A percentile compares a stretch with the other conserved stretches of the same genome.
phyloP scores from a whole-genome alignment of 2,329 filamentous ascomycete species.

The Sarocladium brachiariae region DNA sequence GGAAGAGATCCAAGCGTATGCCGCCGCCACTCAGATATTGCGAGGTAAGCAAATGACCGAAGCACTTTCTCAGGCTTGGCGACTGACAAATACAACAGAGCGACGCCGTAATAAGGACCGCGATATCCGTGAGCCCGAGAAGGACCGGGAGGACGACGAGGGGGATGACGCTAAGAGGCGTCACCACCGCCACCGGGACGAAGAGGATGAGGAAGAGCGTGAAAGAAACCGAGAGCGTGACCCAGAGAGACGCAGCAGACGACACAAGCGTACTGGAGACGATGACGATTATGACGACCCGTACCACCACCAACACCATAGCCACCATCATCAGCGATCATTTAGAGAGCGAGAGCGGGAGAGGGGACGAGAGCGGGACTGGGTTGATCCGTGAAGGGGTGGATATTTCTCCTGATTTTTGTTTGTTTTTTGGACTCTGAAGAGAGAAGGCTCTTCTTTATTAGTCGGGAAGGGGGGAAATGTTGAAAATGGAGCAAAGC shows the following conservation, averaged over 20 bases:
- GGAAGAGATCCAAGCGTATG: slow-evolving; percentile 85
- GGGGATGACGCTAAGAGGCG: slow-evolving; percentile 12
- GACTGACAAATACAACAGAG: not conserved
- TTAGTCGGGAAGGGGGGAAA: too few relatives aligned
- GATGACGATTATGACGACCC: slow-evolving; percentile 24
- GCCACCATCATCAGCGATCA: slow-evolving; percentile 9
- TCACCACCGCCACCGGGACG: slow-evolving; percentile 16
- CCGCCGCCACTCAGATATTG: slow-evolving; percentile 71
- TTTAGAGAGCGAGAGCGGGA: slow-evolving; percentile 14
- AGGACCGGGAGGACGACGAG: slow-evolving; percentile 12
- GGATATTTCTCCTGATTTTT: not conserved
- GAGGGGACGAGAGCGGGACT: slow-evolving; percentile 2
- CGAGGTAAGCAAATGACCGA: slow-evolving; percentile 52
- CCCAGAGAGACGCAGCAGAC: slow-evolving; percentile 15
- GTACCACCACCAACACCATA: slow-evolving; percentile 13
- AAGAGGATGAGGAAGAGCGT: slow-evolving; percentile 28
- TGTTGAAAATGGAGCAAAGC: not conserved
- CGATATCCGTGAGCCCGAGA: slow-evolving; percentile 10
- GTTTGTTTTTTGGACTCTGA: too few relatives aligned
- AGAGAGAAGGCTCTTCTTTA: too few relatives aligned
- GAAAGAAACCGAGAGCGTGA: slow-evolving; percentile 20
- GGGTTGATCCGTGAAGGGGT: not conserved
- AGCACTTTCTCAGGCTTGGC: too few relatives aligned
- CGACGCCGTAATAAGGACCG: slow-evolving; percentile 10
- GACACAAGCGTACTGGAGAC: slow-evolving; percentile 16